Percentiles rank a stretch among this genome's conserved stretches.
phyloP scores from a whole-genome alignment of 2,329 filamentous ascomycete species.

The Stachybotrys chartarum region DNA sequence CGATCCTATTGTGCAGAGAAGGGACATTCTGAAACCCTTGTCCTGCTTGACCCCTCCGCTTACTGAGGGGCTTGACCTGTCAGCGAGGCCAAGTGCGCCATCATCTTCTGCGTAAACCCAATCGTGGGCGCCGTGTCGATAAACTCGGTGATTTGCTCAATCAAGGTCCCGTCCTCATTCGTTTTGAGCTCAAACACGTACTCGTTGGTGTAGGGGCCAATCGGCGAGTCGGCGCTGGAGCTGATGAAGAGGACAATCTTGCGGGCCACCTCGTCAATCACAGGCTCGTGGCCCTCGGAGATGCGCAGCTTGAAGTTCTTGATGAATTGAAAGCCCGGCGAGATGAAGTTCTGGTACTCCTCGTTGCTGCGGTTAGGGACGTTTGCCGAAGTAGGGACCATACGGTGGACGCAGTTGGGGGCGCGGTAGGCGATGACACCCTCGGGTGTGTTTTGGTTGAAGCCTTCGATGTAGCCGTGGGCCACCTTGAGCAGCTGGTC shows the following conservation, averaged over 20 bases:
- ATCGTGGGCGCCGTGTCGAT: background rate
- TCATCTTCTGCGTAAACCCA: background rate
- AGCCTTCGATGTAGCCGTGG: background rate
- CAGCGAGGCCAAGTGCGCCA: background rate
- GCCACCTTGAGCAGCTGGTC: background rate
- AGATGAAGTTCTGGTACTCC: slow-evolving; percentile 3
- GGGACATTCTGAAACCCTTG: background rate
- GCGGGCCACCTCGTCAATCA: slow-evolving; percentile 32
- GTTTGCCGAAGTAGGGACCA: background rate
- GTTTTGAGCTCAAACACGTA: background rate
- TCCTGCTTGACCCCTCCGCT: background rate
- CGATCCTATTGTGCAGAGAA: too few species aligned
- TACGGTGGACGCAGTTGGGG: slow-evolving; percentile 2
- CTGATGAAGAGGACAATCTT: slow-evolving; percentile 39
- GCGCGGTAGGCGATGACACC: slow-evolving; percentile 2
- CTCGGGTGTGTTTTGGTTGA: slow-evolving; percentile 3
- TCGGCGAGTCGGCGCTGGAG: slow-evolving; percentile 28
- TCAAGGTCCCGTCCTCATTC: background rate
- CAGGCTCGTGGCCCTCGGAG: slow-evolving; percentile 1
- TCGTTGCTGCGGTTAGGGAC: slow-evolving; percentile 2
- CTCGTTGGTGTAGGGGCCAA: slow-evolving; percentile 1
- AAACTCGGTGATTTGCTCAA: background rate
- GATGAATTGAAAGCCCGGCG: background rate
- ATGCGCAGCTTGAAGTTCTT: slow-evolving; percentile 1
- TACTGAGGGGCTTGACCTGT: background rate